Evolutionary conservation across 164 flowering plant genomes (phyloP), one percentile per base, ranked within the genome.

Genomic region (Santalum album): DNA sequence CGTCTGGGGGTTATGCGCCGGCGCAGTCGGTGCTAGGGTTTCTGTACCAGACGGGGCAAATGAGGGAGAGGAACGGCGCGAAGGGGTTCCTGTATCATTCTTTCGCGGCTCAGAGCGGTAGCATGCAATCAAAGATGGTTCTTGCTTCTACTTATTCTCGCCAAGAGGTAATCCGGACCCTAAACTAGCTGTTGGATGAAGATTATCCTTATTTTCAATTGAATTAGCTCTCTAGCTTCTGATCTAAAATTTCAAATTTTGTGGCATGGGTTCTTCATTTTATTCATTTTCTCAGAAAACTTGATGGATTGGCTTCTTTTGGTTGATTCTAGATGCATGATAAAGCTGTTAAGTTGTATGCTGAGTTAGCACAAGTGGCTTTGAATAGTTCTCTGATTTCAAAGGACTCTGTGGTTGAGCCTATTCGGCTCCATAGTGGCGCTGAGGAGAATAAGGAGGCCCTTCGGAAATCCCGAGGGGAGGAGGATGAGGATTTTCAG

Each of bases 401-500:
- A 1, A 86, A 84, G 68, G 92, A 81, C 49, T 77, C 90, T 0
- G 89, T 90, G 46, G 69, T 87, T 36, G 97, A 94, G 58, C 84
- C 87, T 3, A 65, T 90, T 20, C 78, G 96, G 71, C 77, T 94
- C 34, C 96, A 89, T 65, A 80, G 54, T 53, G 99, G 99, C 14
- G 81, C 87, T 1, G 99, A 90, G 73, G 97, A 94, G 77, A 90
- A 90, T 29, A 90, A 87, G 70, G 90, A 78, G 23, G 96, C 84
- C 0, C 61, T 90, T 58, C 74, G 92, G 75, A 92, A 89, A 62
- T 85, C 82, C 2, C 69, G 88, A 27, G 99, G 99, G n/a, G 99
- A 90, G 54, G 97, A 94, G 18, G 97, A 87, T 57, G 99, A 94
- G 57, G 97, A 83, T 61, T 94, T 94, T 58, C 99, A 90, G 74